Evolutionary conservation across 352 stramenopile species (phyloP), one percentile per base, ranked within the genome.

Genomic region (Halophytophthora polymorphica): DNA sequence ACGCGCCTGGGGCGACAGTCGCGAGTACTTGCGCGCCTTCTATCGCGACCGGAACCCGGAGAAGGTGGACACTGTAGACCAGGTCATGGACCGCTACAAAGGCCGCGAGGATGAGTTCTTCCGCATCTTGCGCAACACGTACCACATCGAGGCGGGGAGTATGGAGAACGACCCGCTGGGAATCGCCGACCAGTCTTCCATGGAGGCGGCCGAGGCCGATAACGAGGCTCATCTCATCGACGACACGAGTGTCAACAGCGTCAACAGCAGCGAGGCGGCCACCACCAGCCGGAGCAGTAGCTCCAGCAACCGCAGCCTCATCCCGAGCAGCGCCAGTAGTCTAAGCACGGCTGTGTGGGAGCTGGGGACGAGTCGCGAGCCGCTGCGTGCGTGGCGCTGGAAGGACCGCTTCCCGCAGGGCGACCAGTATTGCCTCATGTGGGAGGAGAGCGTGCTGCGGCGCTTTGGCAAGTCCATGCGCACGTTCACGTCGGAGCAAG

Each of bases 31-130:
- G 28, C 64, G 75, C 15, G 81, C 77, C 0, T 92, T 93, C 43
- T 95, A 93, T 36, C 58, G 73, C 25, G 63, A 80, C 21, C 56
- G 55, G 34, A 90, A 91, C 34, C 51, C 74, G 0, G 71, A 88
- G 4, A 95, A 93, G 47, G 76, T 91, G 17, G 80, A 83, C 8
- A 68, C 90, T 36, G 76, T 90, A n/a, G 81, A 95, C 17, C 75
- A 88, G 37, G 67, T 93, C 12, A 67, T 93, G 61, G 75, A 87
- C 21, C 77, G 81, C 1, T 95, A 92, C 73, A 81, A 83, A 51
- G 83, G 84, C 28, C 83, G 84, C 0, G 84, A 95, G 53, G 79
- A 88, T 44, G 84, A 92, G 45, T 89, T 95, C 50, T 93, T 93
- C 37, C 56, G 49, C 7, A 84, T 85, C 17, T 62, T 93, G 49